These are phyloP conservation scores for Hygrophoropsis aurantiaca DNA, from an alignment of 768 basidiomycete species.

Conservation along the genomic window DNA sequence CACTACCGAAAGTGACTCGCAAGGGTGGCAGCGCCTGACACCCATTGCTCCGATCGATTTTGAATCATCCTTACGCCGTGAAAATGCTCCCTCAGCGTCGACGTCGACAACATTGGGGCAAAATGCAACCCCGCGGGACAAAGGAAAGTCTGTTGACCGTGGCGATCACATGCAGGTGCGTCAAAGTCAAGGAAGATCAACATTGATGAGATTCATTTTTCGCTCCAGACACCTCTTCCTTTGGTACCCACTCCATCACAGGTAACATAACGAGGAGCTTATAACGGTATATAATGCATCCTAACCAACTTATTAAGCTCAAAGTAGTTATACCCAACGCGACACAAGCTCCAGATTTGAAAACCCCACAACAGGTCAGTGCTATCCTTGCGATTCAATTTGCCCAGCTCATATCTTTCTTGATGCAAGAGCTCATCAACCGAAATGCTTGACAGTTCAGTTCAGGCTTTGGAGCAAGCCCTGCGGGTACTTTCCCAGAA, in stretches of 20 bases:
- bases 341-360: slow-evolving; percentile 13
- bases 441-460: slow-evolving; percentile 36
- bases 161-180: slow-evolving; percentile 22
- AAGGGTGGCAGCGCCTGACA: slow-evolving; percentile 48
- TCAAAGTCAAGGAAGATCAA: not conserved
- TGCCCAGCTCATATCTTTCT: slow-evolving; percentile 15
- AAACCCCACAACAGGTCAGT: slow-evolving; percentile 14
- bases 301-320: too few species aligned
- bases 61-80: not conserved
- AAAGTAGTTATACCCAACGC: slow-evolving; percentile 16
- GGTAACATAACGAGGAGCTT: slow-evolving; percentile 15
- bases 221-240: slow-evolving; percentile 33
- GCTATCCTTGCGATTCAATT: not conserved
- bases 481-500: slow-evolving; percentile 52
- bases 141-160: slow-evolving; percentile 11
- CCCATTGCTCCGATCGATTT: slow-evolving; percentile 18
- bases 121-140: slow-evolving; percentile 8
- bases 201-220: not conserved
- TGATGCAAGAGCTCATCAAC: slow-evolving; percentile 11
- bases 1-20: slow-evolving; percentile 48
- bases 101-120: too few species aligned
- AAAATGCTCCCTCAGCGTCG: too few species aligned
- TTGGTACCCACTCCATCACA: slow-evolving; percentile 21
- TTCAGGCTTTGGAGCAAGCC: slow-evolving; percentile 50
- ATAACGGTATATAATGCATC: slow-evolving; percentile 8